These are phyloP conservation scores for Wickerhamomyces bovis DNA, from an alignment of 805 yeast genomes.

Conservation along the genomic window DNA sequence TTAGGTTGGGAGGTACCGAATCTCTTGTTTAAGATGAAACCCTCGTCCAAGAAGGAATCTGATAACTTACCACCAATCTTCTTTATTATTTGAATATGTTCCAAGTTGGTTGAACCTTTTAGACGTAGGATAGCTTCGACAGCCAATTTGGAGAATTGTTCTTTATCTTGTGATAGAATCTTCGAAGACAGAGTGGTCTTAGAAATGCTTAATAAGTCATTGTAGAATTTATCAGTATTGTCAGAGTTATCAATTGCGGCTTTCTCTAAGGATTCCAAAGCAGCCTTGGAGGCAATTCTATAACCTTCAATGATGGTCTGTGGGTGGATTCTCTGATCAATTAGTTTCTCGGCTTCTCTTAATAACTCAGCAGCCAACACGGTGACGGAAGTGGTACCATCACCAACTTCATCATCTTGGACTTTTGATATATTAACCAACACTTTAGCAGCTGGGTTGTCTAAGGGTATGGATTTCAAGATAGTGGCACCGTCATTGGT, in stretches of 20 bases:
- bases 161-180: constrained; percentile 91
- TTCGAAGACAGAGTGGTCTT: constrained; percentile 91
- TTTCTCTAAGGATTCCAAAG: constrained; percentile 70
- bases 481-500: constrained; percentile 99
- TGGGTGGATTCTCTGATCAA: constrained; percentile 92
- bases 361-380: constrained; percentile 85
- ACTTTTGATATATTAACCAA: constrained; percentile 83
- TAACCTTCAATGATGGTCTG: constrained; percentile 96
- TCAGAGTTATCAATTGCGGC: constrained; percentile 75
- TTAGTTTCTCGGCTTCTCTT: constrained; percentile 89
- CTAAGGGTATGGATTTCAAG: constrained; percentile 86
- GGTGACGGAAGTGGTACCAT: constrained; percentile 96
- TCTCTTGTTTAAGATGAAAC: constrained; percentile 84
- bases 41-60: constrained; percentile 94
- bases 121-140: constrained; percentile 91
- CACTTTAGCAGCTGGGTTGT: constrained; percentile 95
- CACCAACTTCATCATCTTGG: constrained; percentile 81
- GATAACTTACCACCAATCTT: constrained; percentile 88
- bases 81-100: constrained; percentile 88
- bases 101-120: constrained; percentile 86
- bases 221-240: constrained; percentile 60
- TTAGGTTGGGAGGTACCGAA: constrained; percentile 96
- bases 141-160: constrained; percentile 80
- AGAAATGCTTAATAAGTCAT: constrained; percentile 81
- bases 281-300: constrained; percentile 83